Evolutionary conservation across 768 basidiomycete genomes (phyloP).

Genomic region (Suillus americanus): DNA sequence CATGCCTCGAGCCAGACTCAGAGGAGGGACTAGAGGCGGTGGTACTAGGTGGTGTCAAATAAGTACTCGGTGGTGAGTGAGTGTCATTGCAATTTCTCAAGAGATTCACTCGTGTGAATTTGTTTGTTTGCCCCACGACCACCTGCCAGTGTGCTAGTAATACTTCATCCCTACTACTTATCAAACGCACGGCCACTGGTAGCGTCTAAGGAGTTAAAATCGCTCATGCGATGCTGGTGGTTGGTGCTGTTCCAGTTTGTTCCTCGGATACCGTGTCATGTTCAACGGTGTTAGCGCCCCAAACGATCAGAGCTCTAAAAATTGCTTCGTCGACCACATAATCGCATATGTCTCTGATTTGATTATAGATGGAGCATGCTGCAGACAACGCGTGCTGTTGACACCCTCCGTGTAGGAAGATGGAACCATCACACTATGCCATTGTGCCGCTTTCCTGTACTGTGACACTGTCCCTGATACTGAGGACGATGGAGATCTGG

Average conservation of each 20-base stretch:
- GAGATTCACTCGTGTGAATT: background rate
- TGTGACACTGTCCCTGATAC: too few relatives aligned
- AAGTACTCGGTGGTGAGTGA: background rate
- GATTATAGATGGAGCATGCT: background rate
- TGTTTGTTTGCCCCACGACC: background rate
- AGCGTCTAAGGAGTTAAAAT: background rate
- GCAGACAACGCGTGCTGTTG: background rate
- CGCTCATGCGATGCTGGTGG: background rate
- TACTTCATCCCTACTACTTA: too few relatives aligned
- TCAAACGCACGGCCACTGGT: background rate
- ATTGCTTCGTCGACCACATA: background rate
- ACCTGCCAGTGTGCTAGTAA: too few relatives aligned
- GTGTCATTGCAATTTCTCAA: background rate
- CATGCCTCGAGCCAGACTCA: constrained; percentile 43
- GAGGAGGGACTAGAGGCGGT: constrained; percentile 20
- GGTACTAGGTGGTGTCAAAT: constrained; percentile 22
- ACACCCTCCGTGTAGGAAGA: background rate
- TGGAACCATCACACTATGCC: background rate
- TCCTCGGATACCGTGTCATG: too few relatives aligned
- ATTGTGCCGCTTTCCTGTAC: background rate
- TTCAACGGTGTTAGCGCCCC: background rate
- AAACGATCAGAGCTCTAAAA: background rate
- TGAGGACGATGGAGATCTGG: background rate
- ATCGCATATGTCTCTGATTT: background rate
- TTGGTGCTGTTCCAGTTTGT: too few relatives aligned